phyloP scores from a whole-genome alignment of 441 rosid genomes.

The Populus hybrid region DNA sequence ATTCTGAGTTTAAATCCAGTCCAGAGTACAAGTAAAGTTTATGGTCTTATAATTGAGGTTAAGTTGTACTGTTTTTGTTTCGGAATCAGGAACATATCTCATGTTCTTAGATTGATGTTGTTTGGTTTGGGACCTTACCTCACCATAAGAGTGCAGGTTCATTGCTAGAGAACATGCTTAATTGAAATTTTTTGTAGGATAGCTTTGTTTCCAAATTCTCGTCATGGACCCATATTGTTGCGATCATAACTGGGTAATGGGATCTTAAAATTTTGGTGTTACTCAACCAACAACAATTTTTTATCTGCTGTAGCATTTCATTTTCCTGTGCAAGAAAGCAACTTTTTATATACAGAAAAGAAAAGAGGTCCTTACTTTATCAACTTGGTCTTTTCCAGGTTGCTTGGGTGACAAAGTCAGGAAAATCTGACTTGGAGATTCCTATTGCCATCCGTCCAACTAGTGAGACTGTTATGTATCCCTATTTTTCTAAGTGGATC shows the following conservation, averaged over 20 bases:
- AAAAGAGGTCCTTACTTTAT: not conserved
- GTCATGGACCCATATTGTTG: not conserved
- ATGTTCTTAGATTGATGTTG: conserved; percentile 8
- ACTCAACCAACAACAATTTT: not conserved
- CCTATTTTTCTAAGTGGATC: conserved; percentile 94
- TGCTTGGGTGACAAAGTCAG: conserved; percentile 98
- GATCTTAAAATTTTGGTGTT: not conserved
- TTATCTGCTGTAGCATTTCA: not conserved
- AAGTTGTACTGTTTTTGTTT: not conserved
- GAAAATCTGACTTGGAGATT: conserved; percentile 87
- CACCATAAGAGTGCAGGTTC: not conserved
- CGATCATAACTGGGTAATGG: not conserved
- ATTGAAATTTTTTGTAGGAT: not conserved
- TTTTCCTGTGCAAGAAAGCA: not conserved
- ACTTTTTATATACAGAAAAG: not conserved
- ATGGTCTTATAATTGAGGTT: not conserved
- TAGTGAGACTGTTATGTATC: conserved; percentile 98
- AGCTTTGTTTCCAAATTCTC: not conserved
- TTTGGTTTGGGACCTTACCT: not conserved
- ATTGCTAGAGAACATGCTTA: not conserved
- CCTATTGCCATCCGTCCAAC: conserved; percentile 98
- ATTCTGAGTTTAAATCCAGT: not conserved
- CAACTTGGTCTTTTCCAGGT: conserved; percentile 48
- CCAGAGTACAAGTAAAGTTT: not conserved
- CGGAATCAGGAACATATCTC: not conserved